Conservation (phyloP, 1,284 basidiomycete species). For the Marasmius oreades region DNA sequence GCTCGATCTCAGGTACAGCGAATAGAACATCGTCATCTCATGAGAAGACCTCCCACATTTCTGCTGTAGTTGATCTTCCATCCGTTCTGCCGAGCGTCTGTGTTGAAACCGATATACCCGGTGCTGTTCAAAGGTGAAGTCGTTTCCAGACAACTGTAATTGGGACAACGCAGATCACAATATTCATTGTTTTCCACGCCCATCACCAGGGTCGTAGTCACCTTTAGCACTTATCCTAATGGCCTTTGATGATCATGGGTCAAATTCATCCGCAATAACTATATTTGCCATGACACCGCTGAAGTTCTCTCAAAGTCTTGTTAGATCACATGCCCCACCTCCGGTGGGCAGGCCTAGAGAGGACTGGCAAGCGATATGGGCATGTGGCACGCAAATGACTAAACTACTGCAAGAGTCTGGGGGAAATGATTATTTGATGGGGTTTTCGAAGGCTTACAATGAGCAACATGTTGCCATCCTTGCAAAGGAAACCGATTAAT, state of each 20-base stretch:
- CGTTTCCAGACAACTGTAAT: no score
- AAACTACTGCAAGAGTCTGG: neutral
- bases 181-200: no score
- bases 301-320: neutral
- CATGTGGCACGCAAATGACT: constrained; percentile 2
- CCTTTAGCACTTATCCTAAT: no score
- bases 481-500: neutral
- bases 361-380: neutral
- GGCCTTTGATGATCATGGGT: neutral
- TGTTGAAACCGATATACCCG: no score
- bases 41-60: no score
- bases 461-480: neutral
- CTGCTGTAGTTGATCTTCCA: no score
- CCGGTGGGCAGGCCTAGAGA: neutral
- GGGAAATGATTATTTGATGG: neutral
- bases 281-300: neutral
- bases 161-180: no score
- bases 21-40: no score
- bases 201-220: no score
- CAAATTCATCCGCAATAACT: neutral
- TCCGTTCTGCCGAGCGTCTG: no score
- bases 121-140: no score
- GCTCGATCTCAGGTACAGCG: no score
- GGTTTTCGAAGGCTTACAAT: neutral
- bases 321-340: neutral